A percentile compares a stretch with the other conserved stretches of the same genome.
Conservation (phyloP, 2,329 filamentous ascomycete genomes). For the Claviceps quebecensis region DNA sequence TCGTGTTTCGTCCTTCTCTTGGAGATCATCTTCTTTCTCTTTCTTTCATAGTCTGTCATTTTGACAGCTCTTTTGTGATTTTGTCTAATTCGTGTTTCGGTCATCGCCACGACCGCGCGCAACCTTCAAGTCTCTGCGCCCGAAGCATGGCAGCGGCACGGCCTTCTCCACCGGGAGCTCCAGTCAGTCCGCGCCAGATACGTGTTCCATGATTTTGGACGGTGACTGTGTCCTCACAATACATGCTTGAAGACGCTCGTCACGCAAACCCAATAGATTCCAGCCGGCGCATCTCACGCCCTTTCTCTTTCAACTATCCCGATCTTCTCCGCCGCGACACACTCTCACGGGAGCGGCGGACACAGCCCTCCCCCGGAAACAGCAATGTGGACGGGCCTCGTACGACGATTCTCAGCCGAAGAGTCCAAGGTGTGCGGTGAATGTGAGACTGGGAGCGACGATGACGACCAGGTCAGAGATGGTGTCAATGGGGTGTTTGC, state of each 20-base stretch:
- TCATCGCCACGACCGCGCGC: not conserved
- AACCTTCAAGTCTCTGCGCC: not conserved
- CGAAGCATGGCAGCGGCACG: not conserved
- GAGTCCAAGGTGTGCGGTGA: slow-evolving; percentile 18
- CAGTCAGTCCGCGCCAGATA: not conserved
- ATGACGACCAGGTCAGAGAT: slow-evolving; percentile 19
- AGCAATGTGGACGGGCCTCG: slow-evolving; percentile 44
- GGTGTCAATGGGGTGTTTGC: slow-evolving; percentile 44
- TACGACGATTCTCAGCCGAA: slow-evolving; percentile 51
- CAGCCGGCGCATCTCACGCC: not conserved
- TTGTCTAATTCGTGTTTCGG: not conserved
- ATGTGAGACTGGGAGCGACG: slow-evolving; percentile 10
- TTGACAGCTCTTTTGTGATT: not conserved
- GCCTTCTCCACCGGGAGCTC: slow-evolving; percentile 2
- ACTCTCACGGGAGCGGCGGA: no score
- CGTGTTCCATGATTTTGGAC: slow-evolving; percentile 1
- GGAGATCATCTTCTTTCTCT: not conserved
- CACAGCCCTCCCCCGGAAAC: not conserved
- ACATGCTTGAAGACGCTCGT: not conserved
- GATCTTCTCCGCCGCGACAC: not conserved
- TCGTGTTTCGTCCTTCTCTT: not conserved
- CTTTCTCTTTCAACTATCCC: not conserved
- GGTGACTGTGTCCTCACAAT: not conserved
- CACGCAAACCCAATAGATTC: not conserved
- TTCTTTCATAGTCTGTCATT: not conserved